Conservation (phyloP, 306 rosid genomes). For the Prunus salicina region DNA sequence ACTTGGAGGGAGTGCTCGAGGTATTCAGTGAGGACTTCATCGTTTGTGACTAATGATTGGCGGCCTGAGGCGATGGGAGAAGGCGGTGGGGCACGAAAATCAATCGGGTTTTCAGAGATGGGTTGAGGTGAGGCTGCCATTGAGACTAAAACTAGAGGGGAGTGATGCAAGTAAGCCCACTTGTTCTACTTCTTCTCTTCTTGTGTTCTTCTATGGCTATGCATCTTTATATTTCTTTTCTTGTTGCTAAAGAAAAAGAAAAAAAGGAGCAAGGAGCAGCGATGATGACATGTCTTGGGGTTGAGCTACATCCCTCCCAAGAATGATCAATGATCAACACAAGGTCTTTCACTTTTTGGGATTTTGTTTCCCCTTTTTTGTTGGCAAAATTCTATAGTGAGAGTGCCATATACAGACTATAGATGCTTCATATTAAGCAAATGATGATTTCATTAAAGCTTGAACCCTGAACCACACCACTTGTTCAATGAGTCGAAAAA, state of each 20-base stretch:
- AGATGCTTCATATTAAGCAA: too few species aligned
- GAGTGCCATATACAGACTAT: too few species aligned
- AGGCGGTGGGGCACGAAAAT: conserved; percentile 96
- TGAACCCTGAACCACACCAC: too few species aligned
- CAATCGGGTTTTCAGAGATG: conserved; percentile 39
- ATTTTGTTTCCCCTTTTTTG: neutral
- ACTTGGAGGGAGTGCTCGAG: conserved; percentile 71
- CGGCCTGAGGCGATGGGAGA: conserved; percentile 78
- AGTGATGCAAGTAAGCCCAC: neutral
- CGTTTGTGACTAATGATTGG: conserved; percentile 58
- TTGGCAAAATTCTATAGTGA: too few species aligned
- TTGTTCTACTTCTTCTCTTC: neutral
- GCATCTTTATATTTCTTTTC: neutral
- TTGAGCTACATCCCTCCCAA: conserved; percentile 30
- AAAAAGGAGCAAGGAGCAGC: conserved; percentile 27
- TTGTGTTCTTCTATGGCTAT: neutral
- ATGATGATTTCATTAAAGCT: too few species aligned
- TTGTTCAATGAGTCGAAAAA: too few species aligned
- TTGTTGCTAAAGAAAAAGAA: neutral
- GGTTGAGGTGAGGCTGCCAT: conserved; percentile 41
- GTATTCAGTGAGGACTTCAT: conserved; percentile 59
- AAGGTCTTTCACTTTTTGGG: conserved; percentile 41
- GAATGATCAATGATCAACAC: conserved; percentile 49
- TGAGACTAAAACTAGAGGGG: neutral
- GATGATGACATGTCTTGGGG: conserved; percentile 55